phyloP scores from a whole-genome alignment of 805 yeast species.

The Saccharomycopsis sp. region DNA sequence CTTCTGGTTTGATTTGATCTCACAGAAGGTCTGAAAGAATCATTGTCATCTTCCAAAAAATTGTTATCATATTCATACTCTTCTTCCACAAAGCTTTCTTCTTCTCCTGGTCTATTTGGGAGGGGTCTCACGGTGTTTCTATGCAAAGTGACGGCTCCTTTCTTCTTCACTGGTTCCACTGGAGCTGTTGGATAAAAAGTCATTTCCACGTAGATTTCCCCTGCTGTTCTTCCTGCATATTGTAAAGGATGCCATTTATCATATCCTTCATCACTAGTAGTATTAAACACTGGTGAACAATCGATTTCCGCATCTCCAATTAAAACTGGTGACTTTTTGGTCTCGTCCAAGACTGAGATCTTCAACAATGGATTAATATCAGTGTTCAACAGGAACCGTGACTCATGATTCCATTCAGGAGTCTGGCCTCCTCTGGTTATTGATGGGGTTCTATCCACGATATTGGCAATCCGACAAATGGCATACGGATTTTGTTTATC shows the following conservation, averaged over 20 bases:
- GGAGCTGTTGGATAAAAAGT: conserved; percentile 64
- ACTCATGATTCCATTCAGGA: conserved; percentile 77
- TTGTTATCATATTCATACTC: neutral
- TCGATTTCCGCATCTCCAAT: conserved; percentile 78
- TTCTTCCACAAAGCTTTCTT: conserved; percentile 1
- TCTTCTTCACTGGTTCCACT: conserved; percentile 7
- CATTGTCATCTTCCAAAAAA: neutral
- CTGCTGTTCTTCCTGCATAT: conserved; percentile 67
- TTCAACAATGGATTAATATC: conserved; percentile 54
- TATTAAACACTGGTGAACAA: conserved; percentile 58
- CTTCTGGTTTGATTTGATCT: neutral
- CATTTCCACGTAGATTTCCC: conserved; percentile 82
- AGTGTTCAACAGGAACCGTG: conserved; percentile 54
- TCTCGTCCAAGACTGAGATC: conserved; percentile 74
- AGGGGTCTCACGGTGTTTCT: conserved; percentile 16
- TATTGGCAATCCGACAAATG: conserved; percentile 68
- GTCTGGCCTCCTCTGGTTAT: conserved; percentile 88
- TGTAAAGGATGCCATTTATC: conserved; percentile 77
- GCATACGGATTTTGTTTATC: conserved; percentile 95
- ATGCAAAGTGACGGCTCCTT: conserved; percentile 13
- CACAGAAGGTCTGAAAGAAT: neutral
- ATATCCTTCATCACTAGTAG: conserved; percentile 60
- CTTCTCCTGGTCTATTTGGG: conserved; percentile 14
- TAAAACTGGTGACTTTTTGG: conserved; percentile 75
- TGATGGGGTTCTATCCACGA: conserved; percentile 68